Evolutionary conservation across 345 rosid species (phyloP).

Genomic region (Melaleuca quinquenervia): DNA sequence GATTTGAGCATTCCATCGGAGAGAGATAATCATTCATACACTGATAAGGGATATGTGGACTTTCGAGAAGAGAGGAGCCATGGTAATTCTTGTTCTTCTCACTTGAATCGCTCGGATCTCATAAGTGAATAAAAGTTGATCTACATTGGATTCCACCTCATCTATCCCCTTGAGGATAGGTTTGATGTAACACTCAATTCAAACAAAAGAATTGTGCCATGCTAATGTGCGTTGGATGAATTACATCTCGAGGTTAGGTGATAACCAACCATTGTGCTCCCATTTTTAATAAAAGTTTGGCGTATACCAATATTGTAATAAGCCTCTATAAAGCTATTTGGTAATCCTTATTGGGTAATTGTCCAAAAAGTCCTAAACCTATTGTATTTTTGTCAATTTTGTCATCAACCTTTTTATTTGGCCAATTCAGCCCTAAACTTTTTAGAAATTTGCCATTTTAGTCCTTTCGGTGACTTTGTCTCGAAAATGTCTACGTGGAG

Average conservation of each 20-base stretch:
- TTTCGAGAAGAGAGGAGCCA: not conserved
- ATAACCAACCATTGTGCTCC: not conserved
- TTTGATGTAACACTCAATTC: not conserved
- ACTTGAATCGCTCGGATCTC: not conserved
- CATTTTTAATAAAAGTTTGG: not conserved
- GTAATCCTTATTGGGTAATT: not conserved
- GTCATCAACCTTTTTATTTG: no score
- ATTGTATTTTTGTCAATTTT: no score
- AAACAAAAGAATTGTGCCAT: not conserved
- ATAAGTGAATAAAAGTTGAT: not conserved
- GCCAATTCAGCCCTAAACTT: no score
- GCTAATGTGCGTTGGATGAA: not conserved
- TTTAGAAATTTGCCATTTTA: no score
- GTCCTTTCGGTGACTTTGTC: no score
- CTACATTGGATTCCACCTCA: not conserved
- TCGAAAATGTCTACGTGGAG: no score
- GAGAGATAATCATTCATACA: not conserved
- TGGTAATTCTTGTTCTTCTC: not conserved
- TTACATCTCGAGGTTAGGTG: not conserved
- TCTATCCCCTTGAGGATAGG: not conserved
- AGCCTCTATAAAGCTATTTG: not conserved
- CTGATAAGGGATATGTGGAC: not conserved
- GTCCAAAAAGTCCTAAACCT: no score
- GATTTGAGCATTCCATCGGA: not conserved
- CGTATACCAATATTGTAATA: not conserved